A percentile compares a stretch with the other conserved stretches of the same genome.
Evolutionary conservation across 2,329 filamentous ascomycete genomes (phyloP).

Genomic region (Lomentospora prolificans): DNA sequence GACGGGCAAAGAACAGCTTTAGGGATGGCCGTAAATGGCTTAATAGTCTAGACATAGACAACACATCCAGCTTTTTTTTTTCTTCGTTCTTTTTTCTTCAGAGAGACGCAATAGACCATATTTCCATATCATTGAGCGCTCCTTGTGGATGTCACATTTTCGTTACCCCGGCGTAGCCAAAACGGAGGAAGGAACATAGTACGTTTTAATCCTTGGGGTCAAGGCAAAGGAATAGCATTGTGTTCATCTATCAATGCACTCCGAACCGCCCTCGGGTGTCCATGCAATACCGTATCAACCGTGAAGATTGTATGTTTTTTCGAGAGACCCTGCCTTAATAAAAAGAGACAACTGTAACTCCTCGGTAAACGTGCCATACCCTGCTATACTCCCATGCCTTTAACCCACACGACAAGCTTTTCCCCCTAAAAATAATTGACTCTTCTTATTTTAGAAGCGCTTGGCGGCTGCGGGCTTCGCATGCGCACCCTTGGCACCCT

Average conservation of each 20-base stretch:
- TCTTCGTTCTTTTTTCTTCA: too few species aligned
- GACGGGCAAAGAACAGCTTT: background rate
- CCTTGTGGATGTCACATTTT: background rate
- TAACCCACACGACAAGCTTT: constrained; percentile 3
- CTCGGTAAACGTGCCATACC: constrained; percentile 8
- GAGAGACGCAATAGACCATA: background rate
- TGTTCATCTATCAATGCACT: constrained; percentile 31
- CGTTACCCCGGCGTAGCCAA: background rate
- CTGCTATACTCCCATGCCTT: background rate
- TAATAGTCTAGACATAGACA: background rate
- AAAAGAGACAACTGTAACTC: constrained; percentile 9
- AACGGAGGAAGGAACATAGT: background rate
- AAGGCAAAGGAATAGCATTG: constrained; percentile 12
- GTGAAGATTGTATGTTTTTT: constrained; percentile 10
- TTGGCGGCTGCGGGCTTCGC: constrained; percentile 77
- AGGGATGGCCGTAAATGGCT: background rate
- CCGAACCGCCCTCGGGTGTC: constrained; percentile 9
- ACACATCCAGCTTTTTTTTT: too few species aligned
- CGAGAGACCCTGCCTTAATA: constrained; percentile 7
- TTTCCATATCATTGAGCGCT: background rate
- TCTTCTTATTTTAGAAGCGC: constrained; percentile 51
- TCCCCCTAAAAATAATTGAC: constrained; percentile 9
- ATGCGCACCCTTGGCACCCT: constrained; percentile 85
- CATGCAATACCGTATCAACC: constrained; percentile 17
- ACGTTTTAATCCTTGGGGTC: constrained; percentile 6